Evolutionary conservation across 306 rosid genomes (phyloP).

Genomic region (Carpinus viminea): DNA sequence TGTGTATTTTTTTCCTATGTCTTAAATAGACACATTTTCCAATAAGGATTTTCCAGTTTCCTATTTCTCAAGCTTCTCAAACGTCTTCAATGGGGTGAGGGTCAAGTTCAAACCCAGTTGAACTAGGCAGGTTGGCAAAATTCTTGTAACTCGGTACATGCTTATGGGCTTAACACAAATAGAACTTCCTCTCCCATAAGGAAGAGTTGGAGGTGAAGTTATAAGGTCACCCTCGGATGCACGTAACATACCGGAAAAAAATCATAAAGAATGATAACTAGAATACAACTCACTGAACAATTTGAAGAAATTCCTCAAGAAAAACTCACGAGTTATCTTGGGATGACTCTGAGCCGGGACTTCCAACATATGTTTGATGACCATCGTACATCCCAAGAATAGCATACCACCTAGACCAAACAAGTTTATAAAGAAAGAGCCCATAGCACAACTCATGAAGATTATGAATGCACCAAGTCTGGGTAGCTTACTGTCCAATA

Average conservation of each 20-base stretch:
- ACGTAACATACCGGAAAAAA: neutral
- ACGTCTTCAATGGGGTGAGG: neutral
- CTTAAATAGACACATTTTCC: neutral
- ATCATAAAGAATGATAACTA: slow-evolving; percentile 5
- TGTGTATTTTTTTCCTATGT: neutral
- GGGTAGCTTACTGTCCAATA: slow-evolving; percentile 85
- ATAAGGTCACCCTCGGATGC: neutral
- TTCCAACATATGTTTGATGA: slow-evolving; percentile 80
- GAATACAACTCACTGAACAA: slow-evolving; percentile 67
- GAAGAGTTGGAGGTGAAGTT: neutral
- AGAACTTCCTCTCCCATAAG: neutral
- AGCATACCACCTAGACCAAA: slow-evolving; percentile 89
- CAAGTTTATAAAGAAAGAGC: slow-evolving; percentile 30
- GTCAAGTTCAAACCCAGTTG: neutral
- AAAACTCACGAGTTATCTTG: slow-evolving; percentile 79
- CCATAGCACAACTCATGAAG: slow-evolving; percentile 6
- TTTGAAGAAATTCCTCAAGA: slow-evolving; percentile 74
- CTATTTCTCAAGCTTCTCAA: slow-evolving; percentile 4
- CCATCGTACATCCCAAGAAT: slow-evolving; percentile 78
- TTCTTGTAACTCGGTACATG: neutral
- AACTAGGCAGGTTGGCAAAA: neutral
- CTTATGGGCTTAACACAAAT: neutral
- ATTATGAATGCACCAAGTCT: slow-evolving; percentile 22
- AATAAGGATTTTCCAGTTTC: neutral
- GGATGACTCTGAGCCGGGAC: slow-evolving; percentile 91